Evolutionary conservation across 2,329 filamentous ascomycete species (phyloP).

Genomic region (Stagonosporopsis chrysanthemi): DNA sequence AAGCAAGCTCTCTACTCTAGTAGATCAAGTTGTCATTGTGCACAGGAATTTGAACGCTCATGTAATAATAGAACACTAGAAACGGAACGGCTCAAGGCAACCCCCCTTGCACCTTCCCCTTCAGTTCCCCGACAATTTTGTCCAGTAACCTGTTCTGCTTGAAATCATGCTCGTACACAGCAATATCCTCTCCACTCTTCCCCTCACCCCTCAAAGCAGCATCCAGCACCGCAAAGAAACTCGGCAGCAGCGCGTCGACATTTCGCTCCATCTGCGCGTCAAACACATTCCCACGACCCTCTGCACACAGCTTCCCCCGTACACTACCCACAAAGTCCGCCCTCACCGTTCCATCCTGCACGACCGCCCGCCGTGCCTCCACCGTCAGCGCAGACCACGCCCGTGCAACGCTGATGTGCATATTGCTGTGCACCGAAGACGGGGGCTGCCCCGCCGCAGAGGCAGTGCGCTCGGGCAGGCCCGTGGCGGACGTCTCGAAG

Average conservation of each 20-base stretch:
- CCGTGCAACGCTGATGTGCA: slow-evolving; percentile 39
- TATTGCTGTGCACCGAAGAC: slow-evolving; percentile 33
- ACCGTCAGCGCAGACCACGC: slow-evolving; percentile 28
- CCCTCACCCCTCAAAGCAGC: slow-evolving; percentile 28
- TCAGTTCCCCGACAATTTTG: slow-evolving; percentile 36
- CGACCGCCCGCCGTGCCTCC: slow-evolving; percentile 14
- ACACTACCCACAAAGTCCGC: slow-evolving; percentile 30
- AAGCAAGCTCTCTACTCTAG: background rate
- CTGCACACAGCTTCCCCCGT: slow-evolving; percentile 25
- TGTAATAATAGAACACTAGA: background rate
- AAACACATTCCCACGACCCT: slow-evolving; percentile 37
- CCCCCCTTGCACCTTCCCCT: background rate
- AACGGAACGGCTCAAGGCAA: background rate
- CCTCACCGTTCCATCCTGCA: slow-evolving; percentile 8
- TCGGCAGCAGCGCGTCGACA: slow-evolving; percentile 30
- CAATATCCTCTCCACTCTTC: slow-evolving; percentile 21
- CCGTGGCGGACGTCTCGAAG: slow-evolving; percentile 34
- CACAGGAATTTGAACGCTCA: background rate
- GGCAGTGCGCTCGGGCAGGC: slow-evolving; percentile 35
- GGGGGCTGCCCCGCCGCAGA: slow-evolving; percentile 25
- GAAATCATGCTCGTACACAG: slow-evolving; percentile 34
- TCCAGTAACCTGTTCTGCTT: slow-evolving; percentile 28
- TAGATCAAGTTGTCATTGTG: background rate
- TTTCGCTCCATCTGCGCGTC: slow-evolving; percentile 20
- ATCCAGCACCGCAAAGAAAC: slow-evolving; percentile 35